These are phyloP conservation scores for Copromyces sp. DNA, from an alignment of 495 filamentous ascomycete genomes.

Conservation along the genomic window DNA sequence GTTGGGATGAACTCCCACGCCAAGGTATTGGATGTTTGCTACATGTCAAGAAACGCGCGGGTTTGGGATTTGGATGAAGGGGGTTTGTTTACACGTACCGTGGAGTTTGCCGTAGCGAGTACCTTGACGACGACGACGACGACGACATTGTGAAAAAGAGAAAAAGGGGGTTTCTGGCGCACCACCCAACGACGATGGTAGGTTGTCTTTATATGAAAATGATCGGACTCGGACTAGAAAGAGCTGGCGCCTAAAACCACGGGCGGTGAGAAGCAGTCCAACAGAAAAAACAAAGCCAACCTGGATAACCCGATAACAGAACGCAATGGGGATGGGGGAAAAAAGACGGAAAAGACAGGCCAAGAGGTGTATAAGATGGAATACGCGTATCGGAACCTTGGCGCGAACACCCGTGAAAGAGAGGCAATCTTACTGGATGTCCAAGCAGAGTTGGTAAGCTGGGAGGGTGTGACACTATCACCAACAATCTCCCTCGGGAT, in stretches of 20 bases:
- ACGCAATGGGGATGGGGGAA: background rate
- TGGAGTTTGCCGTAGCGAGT: conserved; percentile 42
- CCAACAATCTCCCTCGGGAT: background rate
- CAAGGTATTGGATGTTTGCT: background rate
- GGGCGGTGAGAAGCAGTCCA: background rate
- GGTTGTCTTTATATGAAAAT: background rate
- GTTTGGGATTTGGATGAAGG: background rate
- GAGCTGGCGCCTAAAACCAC: background rate
- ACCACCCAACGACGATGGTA: background rate
- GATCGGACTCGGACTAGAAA: background rate
- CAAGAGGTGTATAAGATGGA: background rate
- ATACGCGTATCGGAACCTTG: background rate
- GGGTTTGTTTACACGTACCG: conserved; percentile 23
- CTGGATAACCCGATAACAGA: background rate
- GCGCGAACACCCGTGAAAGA: background rate
- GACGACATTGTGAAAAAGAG: conserved; percentile 1
- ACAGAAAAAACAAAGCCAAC: background rate
- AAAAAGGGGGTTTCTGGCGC: background rate
- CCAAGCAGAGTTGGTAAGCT: background rate
- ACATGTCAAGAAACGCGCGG: background rate
- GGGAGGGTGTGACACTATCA: background rate
- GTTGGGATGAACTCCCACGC: background rate
- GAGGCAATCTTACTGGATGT: background rate
- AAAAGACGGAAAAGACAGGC: background rate
- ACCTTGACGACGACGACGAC: conserved; percentile 17